A percentile compares a stretch with the other conserved stretches of the same genome.
These are phyloP conservation scores for Durotheca rogersii DNA, from an alignment of 495 filamentous ascomycete genomes.

Conservation along the genomic window DNA sequence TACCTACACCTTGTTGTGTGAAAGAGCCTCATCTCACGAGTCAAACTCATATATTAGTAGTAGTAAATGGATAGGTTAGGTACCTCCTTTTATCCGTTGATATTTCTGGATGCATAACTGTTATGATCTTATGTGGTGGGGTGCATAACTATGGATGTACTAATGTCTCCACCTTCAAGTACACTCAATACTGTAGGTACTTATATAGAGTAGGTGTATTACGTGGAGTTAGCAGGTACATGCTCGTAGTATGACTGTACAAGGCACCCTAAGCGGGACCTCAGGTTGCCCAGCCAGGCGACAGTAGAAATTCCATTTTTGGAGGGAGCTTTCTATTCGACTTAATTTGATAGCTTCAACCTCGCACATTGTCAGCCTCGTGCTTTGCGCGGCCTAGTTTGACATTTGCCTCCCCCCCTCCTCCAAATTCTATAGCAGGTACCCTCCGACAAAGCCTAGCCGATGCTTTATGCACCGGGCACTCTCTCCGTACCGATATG, in stretches of 20 bases:
- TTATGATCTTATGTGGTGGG: background rate
- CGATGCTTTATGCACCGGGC: background rate
- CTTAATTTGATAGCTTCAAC: conserved; percentile 15
- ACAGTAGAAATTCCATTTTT: conserved; percentile 7
- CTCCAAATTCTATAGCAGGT: no score
- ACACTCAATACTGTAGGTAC: no score
- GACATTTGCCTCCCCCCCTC: no score
- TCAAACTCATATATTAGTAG: no score
- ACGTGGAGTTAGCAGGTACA: background rate
- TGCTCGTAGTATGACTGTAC: no score
- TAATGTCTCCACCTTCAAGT: no score
- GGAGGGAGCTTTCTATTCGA: conserved; percentile 2
- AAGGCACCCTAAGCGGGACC: no score
- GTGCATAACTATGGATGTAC: background rate
- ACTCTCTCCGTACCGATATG: conserved; percentile 47
- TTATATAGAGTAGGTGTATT: background rate
- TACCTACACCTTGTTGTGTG: background rate
- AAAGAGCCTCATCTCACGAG: no score
- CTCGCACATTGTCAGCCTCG: conserved; percentile 4
- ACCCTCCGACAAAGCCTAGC: background rate
- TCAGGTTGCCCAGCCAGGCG: no score
- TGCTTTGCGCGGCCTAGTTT: conserved; percentile 4
- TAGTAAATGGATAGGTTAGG: no score
- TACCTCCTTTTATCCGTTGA: no score
- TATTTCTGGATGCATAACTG: no score